Evolutionary conservation across 2,329 filamentous ascomycete species (phyloP), one percentile per base, ranked within the genome.

Genomic region (Exophiala dermatitidis): DNA sequence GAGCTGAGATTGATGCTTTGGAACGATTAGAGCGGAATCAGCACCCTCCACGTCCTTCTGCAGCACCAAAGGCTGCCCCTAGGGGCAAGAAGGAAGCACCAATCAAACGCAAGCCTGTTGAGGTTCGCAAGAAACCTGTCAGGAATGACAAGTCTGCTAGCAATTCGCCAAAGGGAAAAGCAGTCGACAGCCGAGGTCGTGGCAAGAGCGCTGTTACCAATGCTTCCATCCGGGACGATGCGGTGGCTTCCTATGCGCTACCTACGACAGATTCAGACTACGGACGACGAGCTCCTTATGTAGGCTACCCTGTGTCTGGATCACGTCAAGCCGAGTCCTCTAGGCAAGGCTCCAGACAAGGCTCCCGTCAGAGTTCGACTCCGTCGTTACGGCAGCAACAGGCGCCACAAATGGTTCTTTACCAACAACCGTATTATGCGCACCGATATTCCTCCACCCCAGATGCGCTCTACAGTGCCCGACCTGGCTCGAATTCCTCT

Each of bases 1-100:
- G 84, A 64, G 82, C 86, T 50, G 90, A 96, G 69, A 75, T 95
- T 62, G 85, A 84, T 57, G 90, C 89, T 44, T 76, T 95, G 62
- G 85, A 91, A 66, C 80, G 83, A 57, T 54, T 55, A 57, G 61
- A 59, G 52, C 60, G 57, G 50, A 58, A 77, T 79, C 73, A 79
- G 58, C 80, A 82, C 67, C 80, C 84, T 53, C 72, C 82, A 63
- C 74, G 78, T 61, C 53, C 56, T 37, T 48, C 48, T 4, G 36
- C 46, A 40, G 53, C 45, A 50, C 50, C 52, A 58, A 55, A 64
- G 60, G 53, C 53, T 48, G 34, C 61, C 64, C 57, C 64, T 48
- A 51, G 60, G 46, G 46, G 64, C 60, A 64, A 65, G 57, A 60
- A 67, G 42, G 52, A 54, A 34, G 50, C 52, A 9, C 52, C 56